Conservation (phyloP, 106 monocot genomes). For the Allium fistulosum region DNA sequence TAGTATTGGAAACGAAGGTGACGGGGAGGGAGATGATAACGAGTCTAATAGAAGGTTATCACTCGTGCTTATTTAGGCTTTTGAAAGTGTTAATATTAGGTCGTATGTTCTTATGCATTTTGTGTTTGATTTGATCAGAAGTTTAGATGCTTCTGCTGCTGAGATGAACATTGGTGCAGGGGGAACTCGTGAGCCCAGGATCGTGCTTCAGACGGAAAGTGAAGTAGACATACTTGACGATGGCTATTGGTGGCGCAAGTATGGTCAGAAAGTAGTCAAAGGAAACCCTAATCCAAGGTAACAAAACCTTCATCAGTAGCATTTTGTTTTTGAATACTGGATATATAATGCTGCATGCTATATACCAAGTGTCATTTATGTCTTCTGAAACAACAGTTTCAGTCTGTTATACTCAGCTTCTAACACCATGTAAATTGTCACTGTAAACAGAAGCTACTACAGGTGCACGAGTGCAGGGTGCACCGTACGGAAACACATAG, state of each 20-base stretch:
- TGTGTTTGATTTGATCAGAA: too few relatives aligned
- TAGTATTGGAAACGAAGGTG: too few relatives aligned
- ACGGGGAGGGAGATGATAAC: too few relatives aligned
- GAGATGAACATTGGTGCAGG: too few relatives aligned
- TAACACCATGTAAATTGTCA: background rate
- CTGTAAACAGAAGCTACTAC: constrained; percentile 11
- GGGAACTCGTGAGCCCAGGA: constrained; percentile 24
- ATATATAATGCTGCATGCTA: too few relatives aligned
- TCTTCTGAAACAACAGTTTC: background rate
- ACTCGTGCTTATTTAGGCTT: too few relatives aligned
- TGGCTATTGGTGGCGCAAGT: constrained; percentile 94
- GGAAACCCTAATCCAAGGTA: constrained; percentile 87
- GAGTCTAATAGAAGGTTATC: too few relatives aligned
- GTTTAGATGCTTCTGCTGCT: too few relatives aligned
- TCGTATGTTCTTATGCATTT: too few relatives aligned
- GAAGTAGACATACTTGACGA: constrained; percentile 32
- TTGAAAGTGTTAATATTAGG: too few relatives aligned
- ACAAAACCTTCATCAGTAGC: background rate
- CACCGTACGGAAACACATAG: constrained; percentile 10
- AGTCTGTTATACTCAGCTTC: background rate
- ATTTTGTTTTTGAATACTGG: too few relatives aligned
- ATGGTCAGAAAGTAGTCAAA: constrained; percentile 90
- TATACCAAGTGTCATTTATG: too few relatives aligned
- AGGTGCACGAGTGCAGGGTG: constrained; percentile 8
- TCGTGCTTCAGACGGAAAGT: constrained; percentile 40